Evolutionary conservation across 129 eudicot species (phyloP).

Genomic region (Flaveria ramosissima): DNA sequence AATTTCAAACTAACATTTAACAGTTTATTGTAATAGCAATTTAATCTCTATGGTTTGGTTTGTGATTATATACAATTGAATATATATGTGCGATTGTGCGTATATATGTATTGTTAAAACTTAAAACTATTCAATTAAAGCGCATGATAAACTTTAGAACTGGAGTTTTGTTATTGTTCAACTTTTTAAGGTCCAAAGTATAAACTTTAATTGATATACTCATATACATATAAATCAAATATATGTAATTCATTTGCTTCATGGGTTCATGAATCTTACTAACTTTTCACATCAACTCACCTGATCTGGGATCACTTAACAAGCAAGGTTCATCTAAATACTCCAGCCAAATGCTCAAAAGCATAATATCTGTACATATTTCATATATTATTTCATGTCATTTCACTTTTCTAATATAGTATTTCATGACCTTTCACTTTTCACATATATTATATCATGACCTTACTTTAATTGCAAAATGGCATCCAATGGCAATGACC

Average conservation of each 20-base stretch:
- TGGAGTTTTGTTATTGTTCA: conserved; percentile 14
- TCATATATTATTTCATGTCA: conserved; percentile 25
- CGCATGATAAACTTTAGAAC: neutral
- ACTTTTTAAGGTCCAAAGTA: neutral
- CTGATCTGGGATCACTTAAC: conserved; percentile 20
- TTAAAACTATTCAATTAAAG: neutral
- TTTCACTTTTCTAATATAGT: conserved; percentile 38
- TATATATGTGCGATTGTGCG: neutral
- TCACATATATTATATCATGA: conserved; percentile 18
- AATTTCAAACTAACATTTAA: neutral
- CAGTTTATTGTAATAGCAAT: neutral
- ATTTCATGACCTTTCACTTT: conserved; percentile 34
- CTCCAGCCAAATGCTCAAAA: conserved; percentile 17
- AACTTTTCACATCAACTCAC: conserved; percentile 22
- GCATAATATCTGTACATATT: conserved; percentile 12
- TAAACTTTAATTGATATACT: neutral
- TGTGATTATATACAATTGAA: neutral
- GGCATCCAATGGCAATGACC: conserved; percentile 39
- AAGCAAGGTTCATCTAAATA: conserved; percentile 23
- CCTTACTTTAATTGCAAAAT: conserved; percentile 21
- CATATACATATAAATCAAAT: neutral
- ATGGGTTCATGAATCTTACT: conserved; percentile 14
- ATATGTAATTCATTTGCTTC: conserved; percentile 7
- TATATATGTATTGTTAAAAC: no score
- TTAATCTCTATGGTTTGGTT: neutral